Evolutionary conservation across 2,329 filamentous ascomycete genomes (phyloP), one percentile per base, ranked within the genome.

Genomic region (Diaporthe velutina): DNA sequence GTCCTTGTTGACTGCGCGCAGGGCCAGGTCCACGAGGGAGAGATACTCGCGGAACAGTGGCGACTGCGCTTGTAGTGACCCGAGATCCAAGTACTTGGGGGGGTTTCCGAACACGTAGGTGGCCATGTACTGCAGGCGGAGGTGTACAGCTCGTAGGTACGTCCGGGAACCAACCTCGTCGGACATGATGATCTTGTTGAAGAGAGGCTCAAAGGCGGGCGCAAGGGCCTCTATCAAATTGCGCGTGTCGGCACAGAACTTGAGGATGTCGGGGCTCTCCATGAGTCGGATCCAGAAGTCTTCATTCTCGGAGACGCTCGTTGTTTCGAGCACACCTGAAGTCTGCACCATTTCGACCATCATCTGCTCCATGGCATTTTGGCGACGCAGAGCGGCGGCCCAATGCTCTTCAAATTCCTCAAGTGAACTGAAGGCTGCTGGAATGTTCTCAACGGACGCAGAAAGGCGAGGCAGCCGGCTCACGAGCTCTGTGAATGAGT

Each of bases 1-100:
- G 22, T 75, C 72, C 12, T 42, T 67, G 30, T 73, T 77, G 48
- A 76, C 75, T 30, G 70, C 76, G n/a, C 74, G 75, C 12, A 80
- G 0, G 71, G 81, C 80, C 17, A 81, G 77, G 6, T 80, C 74
- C 8, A 80, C 82, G 5, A 85, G 75, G 0, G 80, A 80, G 0
- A 85, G 74, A 25, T 79, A 85, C 50, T 85, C 82, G 9, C 80
- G 80, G 73, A 83, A 83, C 0, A 78, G 25, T 0, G 80, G 80
- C 0, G 82, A 81, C 2, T 77, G 79, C 8, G 79, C 70, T 0
- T 74, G 33, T 1, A 84, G 12, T 0, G 33, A 55, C 1, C 78
- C 76, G 8, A 78, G 40, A 4, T 81, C 61, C 12, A 81, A 50
- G 38, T 79, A 83, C 10, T 78, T 75, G 0, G 79, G 75, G 0